Percentiles rank a stretch among this genome's conserved stretches.
Evolutionary conservation across 108 stramenopile genomes (phyloP).

Genomic region (Pseudonitzschia multistriata): DNA sequence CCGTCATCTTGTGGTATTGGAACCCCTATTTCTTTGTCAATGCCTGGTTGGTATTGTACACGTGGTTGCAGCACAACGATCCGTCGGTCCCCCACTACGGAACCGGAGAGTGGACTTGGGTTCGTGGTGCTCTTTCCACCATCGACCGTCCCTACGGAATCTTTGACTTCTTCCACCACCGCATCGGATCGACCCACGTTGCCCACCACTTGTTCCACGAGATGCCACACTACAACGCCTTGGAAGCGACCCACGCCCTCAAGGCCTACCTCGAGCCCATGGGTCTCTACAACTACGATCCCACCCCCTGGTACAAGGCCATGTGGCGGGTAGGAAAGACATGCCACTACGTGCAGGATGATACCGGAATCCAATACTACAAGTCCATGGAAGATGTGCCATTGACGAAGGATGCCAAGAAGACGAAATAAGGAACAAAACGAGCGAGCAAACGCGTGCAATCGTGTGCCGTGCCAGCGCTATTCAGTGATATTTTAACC

Average conservation of each 20-base stretch:
- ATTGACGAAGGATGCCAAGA: conserved; percentile 44
- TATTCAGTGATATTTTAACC: no score
- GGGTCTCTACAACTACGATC: conserved; percentile 94
- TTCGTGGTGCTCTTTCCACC: conserved; percentile 94
- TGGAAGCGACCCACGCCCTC: conserved; percentile 90
- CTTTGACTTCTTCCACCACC: conserved; percentile 96
- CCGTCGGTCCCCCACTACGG: conserved; percentile 97
- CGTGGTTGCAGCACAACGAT: conserved; percentile 99
- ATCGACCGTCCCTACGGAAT: conserved; percentile 97
- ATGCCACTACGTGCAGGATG: conserved; percentile 87
- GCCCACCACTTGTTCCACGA: conserved; percentile 98
- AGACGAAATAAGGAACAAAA: background rate
- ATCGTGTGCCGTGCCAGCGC: no score
- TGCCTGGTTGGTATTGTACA: conserved; percentile 97
- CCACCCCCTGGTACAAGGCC: conserved; percentile 80
- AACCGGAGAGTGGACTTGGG: conserved; percentile 96
- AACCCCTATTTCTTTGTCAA: conserved; percentile 94
- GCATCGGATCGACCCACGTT: conserved; percentile 96
- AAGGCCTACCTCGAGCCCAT: conserved; percentile 82
- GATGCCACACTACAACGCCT: conserved; percentile 98
- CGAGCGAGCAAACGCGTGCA: no score
- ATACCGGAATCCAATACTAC: conserved; percentile 86
- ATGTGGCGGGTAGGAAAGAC: conserved; percentile 87
- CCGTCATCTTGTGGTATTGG: conserved; percentile 91
- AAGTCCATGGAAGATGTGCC: conserved; percentile 85